These are phyloP conservation scores for Alternaria triticina DNA, from an alignment of 2,329 filamentous ascomycete species.

Conservation along the genomic window DNA sequence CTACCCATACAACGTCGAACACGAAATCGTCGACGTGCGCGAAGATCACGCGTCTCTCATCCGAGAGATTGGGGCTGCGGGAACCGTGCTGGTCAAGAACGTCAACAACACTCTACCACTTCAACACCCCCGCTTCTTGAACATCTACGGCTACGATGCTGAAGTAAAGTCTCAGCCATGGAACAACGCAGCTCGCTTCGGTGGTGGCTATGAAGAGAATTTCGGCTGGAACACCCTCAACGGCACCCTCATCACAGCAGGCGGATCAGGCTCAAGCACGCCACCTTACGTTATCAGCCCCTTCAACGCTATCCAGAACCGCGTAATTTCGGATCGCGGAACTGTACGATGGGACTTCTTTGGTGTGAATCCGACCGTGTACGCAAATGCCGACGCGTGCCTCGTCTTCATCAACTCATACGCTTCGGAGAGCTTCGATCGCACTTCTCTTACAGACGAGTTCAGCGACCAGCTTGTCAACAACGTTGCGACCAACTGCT, in stretches of 20 bases:
- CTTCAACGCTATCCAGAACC: constrained; percentile 48
- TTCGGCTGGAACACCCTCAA: constrained; percentile 43
- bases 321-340: constrained; percentile 35
- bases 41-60: constrained; percentile 51
- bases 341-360: constrained; percentile 47
- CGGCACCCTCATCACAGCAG: constrained; percentile 52
- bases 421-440: constrained; percentile 46
- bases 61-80: constrained; percentile 50
- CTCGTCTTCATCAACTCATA: constrained; percentile 65
- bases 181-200: constrained; percentile 47
- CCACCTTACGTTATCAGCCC: constrained; percentile 51
- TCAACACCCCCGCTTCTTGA: constrained; percentile 50
- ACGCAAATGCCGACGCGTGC: constrained; percentile 50
- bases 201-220: constrained; percentile 50
- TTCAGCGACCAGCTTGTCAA: constrained; percentile 49
- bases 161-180: constrained; percentile 43
- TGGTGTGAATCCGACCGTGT: constrained; percentile 37
- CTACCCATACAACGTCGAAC: constrained; percentile 29
- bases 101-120: constrained; percentile 61
- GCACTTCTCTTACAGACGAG: constrained; percentile 24
- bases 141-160: constrained; percentile 51
- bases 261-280: constrained; percentile 49
- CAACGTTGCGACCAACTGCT: constrained; percentile 54
- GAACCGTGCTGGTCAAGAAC: constrained; percentile 57
- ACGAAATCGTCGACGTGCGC: constrained; percentile 56